Evolutionary conservation across 1,284 basidiomycete genomes (phyloP).

Genomic region (Dichomitus squalens): DNA sequence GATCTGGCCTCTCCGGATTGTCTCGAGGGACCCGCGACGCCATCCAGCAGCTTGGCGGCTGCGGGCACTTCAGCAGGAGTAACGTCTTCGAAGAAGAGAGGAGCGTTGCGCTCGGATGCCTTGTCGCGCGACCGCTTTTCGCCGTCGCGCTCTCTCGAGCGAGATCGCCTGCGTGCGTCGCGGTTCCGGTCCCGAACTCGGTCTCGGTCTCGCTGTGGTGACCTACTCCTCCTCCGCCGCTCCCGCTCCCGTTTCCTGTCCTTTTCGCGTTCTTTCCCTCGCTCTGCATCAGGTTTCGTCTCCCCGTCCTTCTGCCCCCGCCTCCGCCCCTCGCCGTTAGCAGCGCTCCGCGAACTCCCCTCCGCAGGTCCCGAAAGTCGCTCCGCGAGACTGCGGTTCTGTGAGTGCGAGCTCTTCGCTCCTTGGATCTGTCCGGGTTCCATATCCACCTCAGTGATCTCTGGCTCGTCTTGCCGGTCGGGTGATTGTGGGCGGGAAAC

Average conservation of each 20-base stretch:
- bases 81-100: constrained; percentile 58
- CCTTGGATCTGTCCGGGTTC: neutral
- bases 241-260: constrained; percentile 2
- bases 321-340: neutral
- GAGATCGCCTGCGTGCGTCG: neutral
- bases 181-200: constrained; percentile 11
- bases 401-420: neutral
- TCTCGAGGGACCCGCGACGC: constrained; percentile 7
- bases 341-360: neutral
- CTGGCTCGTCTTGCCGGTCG: neutral
- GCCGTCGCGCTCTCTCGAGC: constrained; percentile 7
- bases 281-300: neutral
- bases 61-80: constrained; percentile 38
- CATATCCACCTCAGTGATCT: constrained; percentile 4
- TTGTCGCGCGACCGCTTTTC: constrained; percentile 11
- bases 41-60: neutral
- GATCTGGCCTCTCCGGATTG: neutral
- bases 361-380: constrained; percentile 2
- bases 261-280: neutral
- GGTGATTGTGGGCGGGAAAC: constrained; percentile 15
- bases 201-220: constrained; percentile 9
- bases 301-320: neutral
- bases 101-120: neutral
- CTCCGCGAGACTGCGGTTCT: constrained; percentile 9
- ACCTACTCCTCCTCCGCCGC: constrained; percentile 16